Conservation (phyloP, 306 rosid genomes). For the Cicer cuneatum region DNA sequence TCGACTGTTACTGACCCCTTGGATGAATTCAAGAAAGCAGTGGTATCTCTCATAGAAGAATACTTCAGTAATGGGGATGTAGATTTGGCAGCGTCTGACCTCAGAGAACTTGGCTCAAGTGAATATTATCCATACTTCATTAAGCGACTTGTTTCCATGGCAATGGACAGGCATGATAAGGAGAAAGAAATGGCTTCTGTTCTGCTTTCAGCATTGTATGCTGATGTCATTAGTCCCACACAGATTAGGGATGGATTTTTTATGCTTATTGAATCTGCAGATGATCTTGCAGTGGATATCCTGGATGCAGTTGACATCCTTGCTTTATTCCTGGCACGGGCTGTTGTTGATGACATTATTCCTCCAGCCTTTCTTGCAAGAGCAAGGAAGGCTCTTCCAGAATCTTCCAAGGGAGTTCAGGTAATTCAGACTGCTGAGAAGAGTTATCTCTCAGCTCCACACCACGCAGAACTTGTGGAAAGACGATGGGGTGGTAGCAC, state of each 20-base stretch:
- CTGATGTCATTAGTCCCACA: slow-evolving; percentile 86
- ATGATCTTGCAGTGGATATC: slow-evolving; percentile 96
- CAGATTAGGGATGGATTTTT: slow-evolving; percentile 96
- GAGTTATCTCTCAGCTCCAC: slow-evolving; percentile 98
- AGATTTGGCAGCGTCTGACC: slow-evolving; percentile 84
- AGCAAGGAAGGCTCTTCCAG: slow-evolving; percentile 87
- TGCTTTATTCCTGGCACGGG: slow-evolving; percentile 94
- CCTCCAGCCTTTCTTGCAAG: slow-evolving; percentile 91
- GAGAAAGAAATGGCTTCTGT: slow-evolving; percentile 99
- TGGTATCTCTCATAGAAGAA: slow-evolving; percentile 83
- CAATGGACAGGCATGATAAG: slow-evolving; percentile 97
- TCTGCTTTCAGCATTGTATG: slow-evolving; percentile 90
- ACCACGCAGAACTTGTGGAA: slow-evolving; percentile 98
- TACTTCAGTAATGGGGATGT: slow-evolving; percentile 90
- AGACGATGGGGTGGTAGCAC: slow-evolving; percentile 99
- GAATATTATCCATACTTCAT: slow-evolving; percentile 89
- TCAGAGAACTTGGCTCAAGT: slow-evolving; percentile 87
- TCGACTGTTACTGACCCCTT: slow-evolving; percentile 80
- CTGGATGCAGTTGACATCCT: slow-evolving; percentile 92
- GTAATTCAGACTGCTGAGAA: slow-evolving; percentile 84
- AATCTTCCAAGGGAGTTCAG: slow-evolving; percentile 88
- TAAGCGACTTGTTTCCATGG: slow-evolving; percentile 91
- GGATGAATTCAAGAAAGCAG: slow-evolving; percentile 91
- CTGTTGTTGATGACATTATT: slow-evolving; percentile 96
- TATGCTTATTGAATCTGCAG: slow-evolving; percentile 92